phyloP scores from a whole-genome alignment of 2,329 filamentous ascomycete species.

The Ophiostoma pallidulum region DNA sequence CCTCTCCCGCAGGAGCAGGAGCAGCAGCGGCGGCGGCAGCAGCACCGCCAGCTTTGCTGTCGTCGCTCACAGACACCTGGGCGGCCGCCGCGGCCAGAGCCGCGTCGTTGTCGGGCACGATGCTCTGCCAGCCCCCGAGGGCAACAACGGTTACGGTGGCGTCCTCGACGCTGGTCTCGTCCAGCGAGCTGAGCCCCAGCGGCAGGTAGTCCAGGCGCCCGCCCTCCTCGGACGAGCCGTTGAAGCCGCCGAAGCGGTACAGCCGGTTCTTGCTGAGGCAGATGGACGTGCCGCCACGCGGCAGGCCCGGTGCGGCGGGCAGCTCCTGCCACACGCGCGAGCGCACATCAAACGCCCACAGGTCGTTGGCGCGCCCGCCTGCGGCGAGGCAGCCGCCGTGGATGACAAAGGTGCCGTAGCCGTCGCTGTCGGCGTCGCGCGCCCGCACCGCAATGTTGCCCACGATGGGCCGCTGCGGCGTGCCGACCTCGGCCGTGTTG shows the following conservation, averaged over 20 bases:
- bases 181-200: slow-evolving; percentile 46
- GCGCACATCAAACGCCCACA: slow-evolving; percentile 69
- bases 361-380: slow-evolving; percentile 54
- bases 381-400: slow-evolving; percentile 64
- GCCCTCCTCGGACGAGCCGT: slow-evolving; percentile 60
- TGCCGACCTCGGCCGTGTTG: slow-evolving; percentile 43
- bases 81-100: slow-evolving; percentile 15
- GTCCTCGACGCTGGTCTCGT: slow-evolving; percentile 34
- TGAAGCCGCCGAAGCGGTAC: slow-evolving; percentile 74
- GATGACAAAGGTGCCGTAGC: slow-evolving; percentile 60
- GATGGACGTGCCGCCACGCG: slow-evolving; percentile 59
- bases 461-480: slow-evolving; percentile 49
- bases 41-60: slow-evolving; percentile 16
- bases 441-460: slow-evolving; percentile 48
- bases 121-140: slow-evolving; percentile 43
- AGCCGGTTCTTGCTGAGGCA: slow-evolving; percentile 54
- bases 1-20: not conserved
- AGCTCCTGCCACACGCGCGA: slow-evolving; percentile 58
- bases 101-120: slow-evolving; percentile 18
- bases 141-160: slow-evolving; percentile 42
- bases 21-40: slow-evolving; percentile 21
- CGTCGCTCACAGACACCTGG: no score
- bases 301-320: slow-evolving; percentile 55
- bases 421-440: slow-evolving; percentile 50
- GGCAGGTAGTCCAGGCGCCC: slow-evolving; percentile 60